These are phyloP conservation scores for Nothophoma quercina DNA, from an alignment of 2,329 filamentous ascomycete genomes.

Conservation along the genomic window DNA sequence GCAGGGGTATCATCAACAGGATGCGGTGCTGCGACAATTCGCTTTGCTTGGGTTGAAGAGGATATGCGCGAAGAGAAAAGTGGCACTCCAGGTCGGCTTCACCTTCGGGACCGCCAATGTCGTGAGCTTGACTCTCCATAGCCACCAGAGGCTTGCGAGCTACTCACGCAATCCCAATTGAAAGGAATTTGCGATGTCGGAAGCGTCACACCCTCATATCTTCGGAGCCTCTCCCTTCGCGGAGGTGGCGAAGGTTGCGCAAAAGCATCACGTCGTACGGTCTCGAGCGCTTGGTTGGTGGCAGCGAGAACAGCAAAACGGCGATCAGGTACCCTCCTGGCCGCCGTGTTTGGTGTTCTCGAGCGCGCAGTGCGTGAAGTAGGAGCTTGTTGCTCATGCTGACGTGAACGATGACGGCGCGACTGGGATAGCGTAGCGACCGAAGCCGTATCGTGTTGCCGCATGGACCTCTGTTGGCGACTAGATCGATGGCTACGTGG, in stretches of 20 bases:
- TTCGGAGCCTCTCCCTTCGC: slow-evolving; percentile 38
- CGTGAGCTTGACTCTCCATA: slow-evolving; percentile 34
- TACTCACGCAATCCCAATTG: slow-evolving; percentile 49
- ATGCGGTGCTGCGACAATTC: background rate
- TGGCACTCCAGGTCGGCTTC: slow-evolving; percentile 1
- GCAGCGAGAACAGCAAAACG: slow-evolving; percentile 50
- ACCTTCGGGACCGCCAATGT: slow-evolving; percentile 37
- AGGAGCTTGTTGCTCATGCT: slow-evolving; percentile 33
- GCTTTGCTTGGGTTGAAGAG: background rate
- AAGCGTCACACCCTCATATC: slow-evolving; percentile 43
- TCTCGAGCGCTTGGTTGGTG: slow-evolving; percentile 47
- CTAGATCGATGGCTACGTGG: slow-evolving; percentile 40
- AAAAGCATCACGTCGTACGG: slow-evolving; percentile 47
- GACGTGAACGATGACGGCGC: slow-evolving; percentile 40
- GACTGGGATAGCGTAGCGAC: slow-evolving; percentile 32
- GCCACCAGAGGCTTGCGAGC: slow-evolving; percentile 42
- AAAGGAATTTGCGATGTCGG: slow-evolving; percentile 44
- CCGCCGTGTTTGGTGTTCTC: slow-evolving; percentile 44
- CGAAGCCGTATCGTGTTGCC: slow-evolving; percentile 19
- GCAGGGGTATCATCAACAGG: background rate
- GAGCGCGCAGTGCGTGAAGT: slow-evolving; percentile 37
- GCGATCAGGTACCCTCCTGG: slow-evolving; percentile 44
- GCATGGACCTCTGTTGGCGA: slow-evolving; percentile 31
- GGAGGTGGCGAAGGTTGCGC: slow-evolving; percentile 45
- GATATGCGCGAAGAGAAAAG: background rate